phyloP scores from a whole-genome alignment of 2,329 filamentous ascomycete species.

The Cordyceps militaris region DNA sequence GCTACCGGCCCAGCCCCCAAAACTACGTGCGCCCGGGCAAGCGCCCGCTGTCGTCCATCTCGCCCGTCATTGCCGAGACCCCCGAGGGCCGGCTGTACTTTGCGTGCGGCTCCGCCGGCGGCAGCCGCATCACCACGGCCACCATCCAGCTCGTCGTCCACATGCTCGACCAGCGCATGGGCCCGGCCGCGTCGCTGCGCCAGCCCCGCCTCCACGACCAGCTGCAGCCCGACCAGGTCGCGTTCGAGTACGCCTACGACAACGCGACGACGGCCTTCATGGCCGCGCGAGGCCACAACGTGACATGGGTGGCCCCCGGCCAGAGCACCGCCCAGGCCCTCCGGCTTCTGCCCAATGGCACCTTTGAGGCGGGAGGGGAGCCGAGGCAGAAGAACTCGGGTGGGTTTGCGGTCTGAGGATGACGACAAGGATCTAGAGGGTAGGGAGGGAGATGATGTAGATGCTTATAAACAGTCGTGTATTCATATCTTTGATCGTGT shows the following conservation, averaged over 20 bases:
- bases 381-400: constrained; percentile 71
- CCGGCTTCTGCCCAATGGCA: constrained; percentile 52
- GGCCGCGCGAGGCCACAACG: constrained; percentile 61
- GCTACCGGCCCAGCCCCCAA: constrained; percentile 64
- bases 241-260: constrained; percentile 67
- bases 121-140: constrained; percentile 75
- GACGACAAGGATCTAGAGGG: neutral
- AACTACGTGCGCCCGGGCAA: constrained; percentile 75
- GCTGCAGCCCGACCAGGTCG: constrained; percentile 59
- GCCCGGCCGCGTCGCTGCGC: constrained; percentile 54
- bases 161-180: constrained; percentile 61
- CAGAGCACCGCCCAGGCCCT: constrained; percentile 68
- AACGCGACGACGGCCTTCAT: constrained; percentile 63
- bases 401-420: constrained; percentile 46
- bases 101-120: constrained; percentile 70
- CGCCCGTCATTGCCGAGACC: constrained; percentile 68
- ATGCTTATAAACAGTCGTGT: neutral
- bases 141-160: constrained; percentile 73
- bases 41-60: constrained; percentile 70
- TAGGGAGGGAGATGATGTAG: neutral
- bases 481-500: neutral
- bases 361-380: constrained; percentile 76
- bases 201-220: constrained; percentile 76
- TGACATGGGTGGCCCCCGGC: constrained; percentile 61
- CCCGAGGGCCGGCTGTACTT: constrained; percentile 63